phyloP scores from a whole-genome alignment of 139 green algal genomes.

The Diplosphaera chodatii region DNA sequence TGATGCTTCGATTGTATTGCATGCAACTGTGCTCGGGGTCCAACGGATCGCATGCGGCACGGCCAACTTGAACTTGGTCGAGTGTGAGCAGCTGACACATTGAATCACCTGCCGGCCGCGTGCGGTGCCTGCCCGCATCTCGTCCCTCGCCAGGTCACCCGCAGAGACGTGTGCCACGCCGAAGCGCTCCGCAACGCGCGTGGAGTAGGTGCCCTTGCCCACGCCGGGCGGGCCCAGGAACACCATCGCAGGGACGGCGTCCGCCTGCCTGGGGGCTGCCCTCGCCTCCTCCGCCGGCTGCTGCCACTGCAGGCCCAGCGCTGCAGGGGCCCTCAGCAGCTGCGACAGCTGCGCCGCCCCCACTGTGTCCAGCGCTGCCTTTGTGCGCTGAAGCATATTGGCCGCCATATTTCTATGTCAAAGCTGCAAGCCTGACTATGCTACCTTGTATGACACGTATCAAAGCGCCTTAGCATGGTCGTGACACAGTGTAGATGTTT shows the following conservation, averaged over 20 bases:
- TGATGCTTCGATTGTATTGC: too few species aligned
- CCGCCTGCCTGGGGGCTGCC: too few species aligned
- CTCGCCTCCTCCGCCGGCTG: neutral
- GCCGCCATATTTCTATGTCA: too few species aligned
- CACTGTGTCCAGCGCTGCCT: neutral
- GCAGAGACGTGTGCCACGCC: slow-evolving; percentile 85
- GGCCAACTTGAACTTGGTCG: too few species aligned
- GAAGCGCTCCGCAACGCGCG: slow-evolving; percentile 64
- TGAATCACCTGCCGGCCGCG: slow-evolving; percentile 54
- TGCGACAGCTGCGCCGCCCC: neutral
- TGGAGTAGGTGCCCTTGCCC: slow-evolving; percentile 95
- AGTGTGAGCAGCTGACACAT: neutral
- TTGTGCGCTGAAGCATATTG: neutral
- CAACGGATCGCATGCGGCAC: too few species aligned
- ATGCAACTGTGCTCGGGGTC: too few species aligned
- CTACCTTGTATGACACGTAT: too few species aligned
- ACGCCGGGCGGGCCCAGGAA: slow-evolving; percentile 67
- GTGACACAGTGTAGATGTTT: too few species aligned
- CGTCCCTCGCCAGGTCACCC: slow-evolving; percentile 85
- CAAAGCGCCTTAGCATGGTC: too few species aligned
- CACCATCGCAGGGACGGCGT: slow-evolving; percentile 10
- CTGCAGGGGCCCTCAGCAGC: neutral
- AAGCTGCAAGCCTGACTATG: too few species aligned
- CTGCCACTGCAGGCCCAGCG: neutral
- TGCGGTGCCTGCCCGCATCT: slow-evolving; percentile 69